Evolutionary conservation across 495 filamentous ascomycete genomes (phyloP).

Genomic region (Tuber borchii): DNA sequence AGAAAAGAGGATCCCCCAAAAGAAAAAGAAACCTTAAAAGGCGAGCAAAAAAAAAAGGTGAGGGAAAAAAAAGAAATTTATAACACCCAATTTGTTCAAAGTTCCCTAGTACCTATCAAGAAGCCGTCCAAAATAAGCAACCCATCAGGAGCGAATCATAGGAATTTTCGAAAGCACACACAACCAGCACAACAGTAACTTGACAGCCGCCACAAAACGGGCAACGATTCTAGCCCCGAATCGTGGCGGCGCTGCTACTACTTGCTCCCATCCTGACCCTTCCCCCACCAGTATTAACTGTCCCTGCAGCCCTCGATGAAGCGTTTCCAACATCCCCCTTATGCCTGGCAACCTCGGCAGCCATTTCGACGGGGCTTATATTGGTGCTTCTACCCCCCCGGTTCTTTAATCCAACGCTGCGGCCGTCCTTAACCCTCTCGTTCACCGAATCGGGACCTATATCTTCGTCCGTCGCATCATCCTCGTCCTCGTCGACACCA

Average conservation of each 20-base stretch:
- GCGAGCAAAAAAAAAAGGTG: constrained; percentile 13
- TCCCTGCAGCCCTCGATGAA: constrained; percentile 15
- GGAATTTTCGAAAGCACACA: neutral
- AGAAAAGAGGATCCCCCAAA: constrained; percentile 11
- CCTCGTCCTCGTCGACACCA: constrained; percentile 21
- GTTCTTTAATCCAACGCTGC: constrained; percentile 12
- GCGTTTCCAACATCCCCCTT: constrained; percentile 15
- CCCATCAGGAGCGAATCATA: constrained; percentile 9
- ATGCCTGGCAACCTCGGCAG: constrained; percentile 7
- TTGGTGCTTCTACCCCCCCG: constrained; percentile 10
- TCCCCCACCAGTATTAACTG: constrained; percentile 13
- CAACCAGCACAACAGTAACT: constrained; percentile 5
- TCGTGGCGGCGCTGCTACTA: constrained; percentile 3
- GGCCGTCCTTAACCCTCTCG: constrained; percentile 20
- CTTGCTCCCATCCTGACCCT: constrained; percentile 18
- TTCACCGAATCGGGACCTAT: constrained; percentile 36
- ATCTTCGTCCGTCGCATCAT: constrained; percentile 35
- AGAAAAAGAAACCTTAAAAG: constrained; percentile 9
- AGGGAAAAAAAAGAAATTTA: constrained; percentile 27
- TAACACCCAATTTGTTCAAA: constrained; percentile 28
- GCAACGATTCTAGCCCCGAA: constrained; percentile 1
- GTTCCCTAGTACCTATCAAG: constrained; percentile 34
- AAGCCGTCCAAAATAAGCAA: constrained; percentile 32
- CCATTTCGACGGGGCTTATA: constrained; percentile 18
- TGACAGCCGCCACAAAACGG: neutral